phyloP scores from a whole-genome alignment of 352 stramenopile species.

The Saprolegnia diclina region DNA sequence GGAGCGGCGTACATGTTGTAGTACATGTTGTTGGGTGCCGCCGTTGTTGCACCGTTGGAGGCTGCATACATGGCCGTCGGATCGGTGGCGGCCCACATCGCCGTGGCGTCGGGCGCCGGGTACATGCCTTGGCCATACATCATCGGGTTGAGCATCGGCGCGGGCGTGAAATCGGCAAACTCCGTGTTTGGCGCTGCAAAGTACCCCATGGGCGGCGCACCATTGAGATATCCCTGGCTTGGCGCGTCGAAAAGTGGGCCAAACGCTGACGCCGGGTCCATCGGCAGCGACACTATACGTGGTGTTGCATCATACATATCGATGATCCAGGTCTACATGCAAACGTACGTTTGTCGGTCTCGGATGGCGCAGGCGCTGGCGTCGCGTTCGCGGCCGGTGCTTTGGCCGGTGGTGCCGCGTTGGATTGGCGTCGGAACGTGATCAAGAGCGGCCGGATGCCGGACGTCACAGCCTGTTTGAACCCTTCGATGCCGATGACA shows the following conservation, averaged over 20 bases:
- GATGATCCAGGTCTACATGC: no score
- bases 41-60: no score
- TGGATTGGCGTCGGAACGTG: constrained; percentile 50
- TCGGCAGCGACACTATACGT: neutral
- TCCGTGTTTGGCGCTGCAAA: neutral
- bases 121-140: neutral
- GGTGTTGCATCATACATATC: no score
- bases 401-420: constrained; percentile 23
- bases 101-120: neutral
- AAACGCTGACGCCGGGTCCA: neutral
- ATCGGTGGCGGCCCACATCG: neutral
- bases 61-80: neutral
- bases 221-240: neutral
- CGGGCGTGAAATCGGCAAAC: no score
- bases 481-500: constrained; percentile 73
- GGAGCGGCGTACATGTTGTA: constrained; percentile 11
- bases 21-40: neutral
- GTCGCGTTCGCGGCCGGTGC: constrained; percentile 23
- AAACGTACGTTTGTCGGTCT: neutral
- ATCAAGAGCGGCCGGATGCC: constrained; percentile 60
- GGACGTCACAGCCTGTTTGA: constrained; percentile 58
- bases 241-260: neutral
- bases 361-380: neutral
- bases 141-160: neutral
- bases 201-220: neutral